Evolutionary conservation across 192 early-diverging fungal genomes (phyloP), one percentile per base, ranked within the genome.

Genomic region (Entomortierella chlamydospora): DNA sequence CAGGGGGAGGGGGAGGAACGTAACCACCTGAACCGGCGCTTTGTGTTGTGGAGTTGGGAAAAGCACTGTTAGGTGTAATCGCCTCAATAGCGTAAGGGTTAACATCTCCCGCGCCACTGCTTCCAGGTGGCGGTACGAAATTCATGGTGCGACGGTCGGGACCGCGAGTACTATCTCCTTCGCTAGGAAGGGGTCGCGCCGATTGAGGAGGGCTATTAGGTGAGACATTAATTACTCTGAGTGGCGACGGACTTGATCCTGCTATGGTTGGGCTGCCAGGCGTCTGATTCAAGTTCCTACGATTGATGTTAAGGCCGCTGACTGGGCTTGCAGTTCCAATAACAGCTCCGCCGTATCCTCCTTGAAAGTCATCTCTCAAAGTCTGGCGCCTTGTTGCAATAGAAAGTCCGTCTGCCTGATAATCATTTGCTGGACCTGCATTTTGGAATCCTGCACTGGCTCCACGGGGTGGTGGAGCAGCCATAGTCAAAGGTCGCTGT

Each of bases 341-440:
- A 20, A 79, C 62, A 18, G 68, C 68, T 22, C 68, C 68, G 13
- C 76, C 76, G 56, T 70, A 79, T 18, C 63, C 68, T 31, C 76
- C 68, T 31, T 79, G 76, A 45, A 70, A 78, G 26, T 78, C 67
- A 23, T 78, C 74, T 20, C 62, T 63, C 54, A 78, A 26, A 25
- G 76, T 79, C 26, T 79, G 76, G 12, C 76, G 67, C 23, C 76
- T 28, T 0, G 76, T 66, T 1, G 76, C 76, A 4, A 70, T 49
- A 0, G 76, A 66, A 1, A 70, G 49, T 22, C 76, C 76, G 6
- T 79, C 76, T 8, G 43, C 68, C 31, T 79, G 76, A 30, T 61
- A 79, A 23, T 79, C 63, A 29, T 23, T 63, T 13, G 11, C 22
- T 9, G 53, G n/a, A 13, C 30, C 43, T 30, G 54, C 6, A 34